These are phyloP conservation scores for Streptanthus diversifolius DNA, from an alignment of 345 rosid species.

Conservation along the genomic window DNA sequence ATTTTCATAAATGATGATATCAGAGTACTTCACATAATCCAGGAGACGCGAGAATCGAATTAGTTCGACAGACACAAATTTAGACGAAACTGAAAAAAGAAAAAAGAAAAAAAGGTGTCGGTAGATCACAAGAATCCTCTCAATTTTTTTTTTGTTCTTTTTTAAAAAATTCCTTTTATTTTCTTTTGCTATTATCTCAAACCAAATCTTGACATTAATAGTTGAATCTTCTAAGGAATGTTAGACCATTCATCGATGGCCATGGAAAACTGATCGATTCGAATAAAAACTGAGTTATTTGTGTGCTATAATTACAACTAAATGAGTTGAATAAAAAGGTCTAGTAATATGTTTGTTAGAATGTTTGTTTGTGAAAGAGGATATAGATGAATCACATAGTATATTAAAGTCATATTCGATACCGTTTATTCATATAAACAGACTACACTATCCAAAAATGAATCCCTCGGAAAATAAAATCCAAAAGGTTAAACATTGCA, in stretches of 20 bases:
- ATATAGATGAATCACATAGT: not conserved
- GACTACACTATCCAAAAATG: constrained; percentile 1
- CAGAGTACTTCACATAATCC: not conserved
- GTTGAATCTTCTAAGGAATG: not conserved
- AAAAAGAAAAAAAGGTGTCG: not conserved
- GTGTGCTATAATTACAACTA: not conserved
- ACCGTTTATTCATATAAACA: not conserved
- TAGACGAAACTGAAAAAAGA: not conserved
- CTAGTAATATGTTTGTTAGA: not conserved
- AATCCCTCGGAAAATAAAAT: not conserved
- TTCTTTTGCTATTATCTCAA: not conserved
- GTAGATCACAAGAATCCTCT: not conserved
- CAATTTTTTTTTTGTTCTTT: too few relatives aligned
- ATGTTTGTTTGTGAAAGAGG: not conserved
- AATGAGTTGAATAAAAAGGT: not conserved
- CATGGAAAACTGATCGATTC: not conserved
- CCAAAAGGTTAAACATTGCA: not conserved
- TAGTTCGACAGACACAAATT: not conserved
- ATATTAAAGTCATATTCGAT: not conserved
- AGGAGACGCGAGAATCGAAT: not conserved
- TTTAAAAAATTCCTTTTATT: not conserved
- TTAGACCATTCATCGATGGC: not conserved
- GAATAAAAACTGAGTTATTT: not conserved
- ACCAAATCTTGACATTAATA: not conserved
- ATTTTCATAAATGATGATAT: not conserved